Conservation (phyloP, 2,329 filamentous ascomycete species). For the Botrytis medusae region DNA sequence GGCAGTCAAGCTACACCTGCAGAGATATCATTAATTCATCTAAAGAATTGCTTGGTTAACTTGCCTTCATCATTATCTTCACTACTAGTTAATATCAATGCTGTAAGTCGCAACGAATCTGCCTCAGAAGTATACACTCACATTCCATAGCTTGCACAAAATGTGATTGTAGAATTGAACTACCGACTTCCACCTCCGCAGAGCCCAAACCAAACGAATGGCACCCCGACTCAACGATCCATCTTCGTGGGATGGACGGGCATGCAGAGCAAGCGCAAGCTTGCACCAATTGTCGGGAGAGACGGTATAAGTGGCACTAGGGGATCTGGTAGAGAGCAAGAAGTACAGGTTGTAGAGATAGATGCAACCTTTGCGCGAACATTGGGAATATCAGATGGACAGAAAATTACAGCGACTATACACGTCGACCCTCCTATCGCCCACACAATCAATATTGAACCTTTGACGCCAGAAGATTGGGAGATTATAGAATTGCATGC, state of each 20-base stretch:
- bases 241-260: conserved; percentile 95
- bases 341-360: conserved; percentile 76
- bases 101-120: conserved; percentile 56
- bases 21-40: conserved; percentile 79
- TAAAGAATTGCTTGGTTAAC: conserved; percentile 95
- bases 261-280: conserved; percentile 87
- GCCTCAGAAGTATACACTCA: conserved; percentile 3
- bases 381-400: conserved; percentile 75
- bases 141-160: conserved; percentile 72
- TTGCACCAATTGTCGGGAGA: conserved; percentile 69
- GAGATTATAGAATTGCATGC: conserved; percentile 98
- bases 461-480: conserved; percentile 93
- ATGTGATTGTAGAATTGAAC: conserved; percentile 90
- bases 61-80: conserved; percentile 82
- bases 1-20: conserved; percentile 67
- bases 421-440: conserved; percentile 89
- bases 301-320: conserved; percentile 67
- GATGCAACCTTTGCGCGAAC: conserved; percentile 80
- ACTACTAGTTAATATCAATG: conserved; percentile 84
- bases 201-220: conserved; percentile 47
- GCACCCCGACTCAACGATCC: conserved; percentile 59
- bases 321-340: conserved; percentile 66
- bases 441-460: conserved; percentile 95
- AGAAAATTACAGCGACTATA: conserved; percentile 69
- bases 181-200: conserved; percentile 62